phyloP scores from a whole-genome alignment of 2,329 filamentous ascomycete species.

The Daldinia eschscholtzii region DNA sequence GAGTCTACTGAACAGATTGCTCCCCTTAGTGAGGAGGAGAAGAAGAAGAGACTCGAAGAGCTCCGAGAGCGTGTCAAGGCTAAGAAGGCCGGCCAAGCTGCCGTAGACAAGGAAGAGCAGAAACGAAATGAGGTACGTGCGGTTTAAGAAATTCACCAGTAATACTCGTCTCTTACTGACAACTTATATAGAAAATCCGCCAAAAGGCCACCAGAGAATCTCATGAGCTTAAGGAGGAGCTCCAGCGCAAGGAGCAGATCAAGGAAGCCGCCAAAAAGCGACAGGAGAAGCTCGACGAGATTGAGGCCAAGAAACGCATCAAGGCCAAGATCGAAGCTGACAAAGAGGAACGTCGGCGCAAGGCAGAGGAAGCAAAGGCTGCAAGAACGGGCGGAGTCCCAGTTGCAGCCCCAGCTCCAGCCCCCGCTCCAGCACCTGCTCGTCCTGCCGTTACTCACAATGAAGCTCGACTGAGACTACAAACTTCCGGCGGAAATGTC shows the following conservation, averaged over 20 bases:
- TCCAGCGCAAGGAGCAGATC: slow-evolving; percentile 88
- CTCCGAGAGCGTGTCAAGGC: slow-evolving; percentile 77
- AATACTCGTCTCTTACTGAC: slow-evolving; percentile 28
- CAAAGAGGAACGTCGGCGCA: slow-evolving; percentile 87
- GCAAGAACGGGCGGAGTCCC: slow-evolving; percentile 79
- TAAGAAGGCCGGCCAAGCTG: slow-evolving; percentile 76
- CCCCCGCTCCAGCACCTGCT: slow-evolving; percentile 61
- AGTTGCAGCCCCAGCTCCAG: slow-evolving; percentile 53
- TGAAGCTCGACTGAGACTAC: slow-evolving; percentile 84
- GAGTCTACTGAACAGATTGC: slow-evolving; percentile 94
- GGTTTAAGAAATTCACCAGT: background rate
- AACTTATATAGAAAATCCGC: slow-evolving; percentile 70
- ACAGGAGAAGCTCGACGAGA: slow-evolving; percentile 86
- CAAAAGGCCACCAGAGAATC: slow-evolving; percentile 90
- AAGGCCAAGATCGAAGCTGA: slow-evolving; percentile 95
- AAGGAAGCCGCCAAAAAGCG: slow-evolving; percentile 91
- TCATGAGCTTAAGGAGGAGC: slow-evolving; percentile 90
- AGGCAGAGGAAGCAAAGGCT: slow-evolving; percentile 88
- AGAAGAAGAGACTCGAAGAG: slow-evolving; percentile 81
- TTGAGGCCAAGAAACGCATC: slow-evolving; percentile 88
- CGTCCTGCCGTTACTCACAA: slow-evolving; percentile 77
- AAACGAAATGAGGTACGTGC: slow-evolving; percentile 83
- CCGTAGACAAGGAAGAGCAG: slow-evolving; percentile 82
- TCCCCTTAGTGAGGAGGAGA: slow-evolving; percentile 91
- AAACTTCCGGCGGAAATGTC: slow-evolving; percentile 80